A percentile compares a stretch with the other conserved stretches of the same genome.
Evolutionary conservation across 1,284 basidiomycete genomes (phyloP).

Genomic region (Trametes hirsuta): DNA sequence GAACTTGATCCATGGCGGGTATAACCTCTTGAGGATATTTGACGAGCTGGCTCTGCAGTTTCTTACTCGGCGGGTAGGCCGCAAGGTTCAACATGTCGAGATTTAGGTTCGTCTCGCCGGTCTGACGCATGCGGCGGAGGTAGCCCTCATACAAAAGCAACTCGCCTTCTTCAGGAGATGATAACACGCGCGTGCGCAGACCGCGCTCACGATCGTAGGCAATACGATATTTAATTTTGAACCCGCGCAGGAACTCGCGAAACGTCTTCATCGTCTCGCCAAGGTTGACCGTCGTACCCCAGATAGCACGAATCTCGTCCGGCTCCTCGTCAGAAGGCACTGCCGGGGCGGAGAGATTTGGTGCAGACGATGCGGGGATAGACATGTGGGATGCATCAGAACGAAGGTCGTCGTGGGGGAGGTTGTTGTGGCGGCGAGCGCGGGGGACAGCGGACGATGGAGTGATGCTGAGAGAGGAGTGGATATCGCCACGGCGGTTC

Average conservation of each 20-base stretch:
- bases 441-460: constrained; percentile 51
- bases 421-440: constrained; percentile 32
- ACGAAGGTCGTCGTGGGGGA: constrained; percentile 46
- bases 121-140: constrained; percentile 85
- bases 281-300: constrained; percentile 95
- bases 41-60: constrained; percentile 78
- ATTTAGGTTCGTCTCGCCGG: constrained; percentile 91
- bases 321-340: constrained; percentile 58
- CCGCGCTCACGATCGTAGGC: constrained; percentile 73
- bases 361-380: constrained; percentile 66
- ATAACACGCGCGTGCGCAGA: constrained; percentile 54
- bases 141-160: constrained; percentile 81
- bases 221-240: constrained; percentile 92
- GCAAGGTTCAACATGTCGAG: constrained; percentile 89
- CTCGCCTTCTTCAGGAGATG: constrained; percentile 71
- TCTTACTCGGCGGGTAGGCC: constrained; percentile 85
- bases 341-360: constrained; percentile 63
- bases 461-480: constrained; percentile 71
- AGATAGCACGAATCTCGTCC: constrained; percentile 87
- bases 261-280: constrained; percentile 91
- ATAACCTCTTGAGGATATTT: constrained; percentile 98
- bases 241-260: constrained; percentile 86
- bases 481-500: constrained; percentile 82
- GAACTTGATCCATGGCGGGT: constrained; percentile 94
- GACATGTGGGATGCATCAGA: constrained; percentile 62